Base-by-base conservation (phyloP, 2,329 filamentous ascomycete genomes). In the Talaromyces sp. region DNA sequence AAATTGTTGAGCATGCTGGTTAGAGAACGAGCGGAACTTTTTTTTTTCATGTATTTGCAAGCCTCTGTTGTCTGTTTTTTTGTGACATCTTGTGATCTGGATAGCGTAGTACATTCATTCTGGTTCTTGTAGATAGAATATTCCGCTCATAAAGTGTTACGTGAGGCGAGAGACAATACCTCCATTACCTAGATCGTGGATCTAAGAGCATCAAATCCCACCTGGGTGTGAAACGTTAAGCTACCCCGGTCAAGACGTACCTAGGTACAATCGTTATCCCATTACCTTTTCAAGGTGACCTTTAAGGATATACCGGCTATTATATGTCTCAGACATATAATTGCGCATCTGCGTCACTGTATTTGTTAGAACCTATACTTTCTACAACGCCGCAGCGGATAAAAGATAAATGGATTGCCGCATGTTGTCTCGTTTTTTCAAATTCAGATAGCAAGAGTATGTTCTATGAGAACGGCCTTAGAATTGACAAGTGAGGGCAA, bases 1-100 rank as follows among this genome's bases (percentile, higher is more conserved):
- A 98, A 84, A 98, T 99, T 77, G 95, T 99, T 19, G 93, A 95
- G 73, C 94, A 98, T 80, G 88, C 91, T 68, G 93, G 94, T 64
- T 97, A 84, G 22, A 33, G 3, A 67, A 39, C 8, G 35, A 37
- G 35, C n/a, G 4, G 57, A 8, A 33, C 17, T 35, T 35, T 33
- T 9, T 9, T 27, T 31, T 31, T 31, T 31, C 10, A 8, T 25
- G 22, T 41, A 33, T 5, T 49, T 27, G 56, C 22, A 33, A 54
- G 15, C 25, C 27, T 52, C 27, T n/a, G 45, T 45, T 39, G 19
- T 25, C 31, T 52, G 4, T 33, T 8, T 41, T 41, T 35, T 62
- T 31, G 27, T 25, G 27, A 37, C 19, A 35, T 47, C 49, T 61
- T 63, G 39, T 54, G 49, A 56, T 22, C n/a, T 62, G 33, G 37